Evolutionary conservation across 2,329 filamentous ascomycete species (phyloP), one percentile per base, ranked within the genome.

Genomic region (Aspergillus sp.): DNA sequence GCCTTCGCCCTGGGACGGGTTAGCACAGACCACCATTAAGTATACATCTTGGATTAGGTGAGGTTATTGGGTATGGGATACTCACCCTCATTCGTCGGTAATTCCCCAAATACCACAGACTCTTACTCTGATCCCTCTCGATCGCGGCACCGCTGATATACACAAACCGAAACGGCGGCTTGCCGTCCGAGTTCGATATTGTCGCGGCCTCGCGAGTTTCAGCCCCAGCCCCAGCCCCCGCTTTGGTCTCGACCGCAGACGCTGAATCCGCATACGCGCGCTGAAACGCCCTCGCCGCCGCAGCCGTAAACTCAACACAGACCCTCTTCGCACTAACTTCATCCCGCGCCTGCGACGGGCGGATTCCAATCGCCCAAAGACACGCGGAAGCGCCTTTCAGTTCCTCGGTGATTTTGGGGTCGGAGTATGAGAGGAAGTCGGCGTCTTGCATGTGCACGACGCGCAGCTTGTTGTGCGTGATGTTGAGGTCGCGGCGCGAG

Each of bases 351-450:
- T 54, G 31, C 3, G 60, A 59, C 2, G 60, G 60, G 8, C 34
- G 19, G 0, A 62, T 4, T 4, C 60, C 60, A 19, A 62, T 30
- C 1, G 60, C 31, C 80, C 80, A 83, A 28, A 83, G 79, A 67
- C 80, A 83, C 15, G 77, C 80, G 56, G 79, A 74, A 3, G 81
- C 79, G 51, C 75, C 78, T 64, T 76, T 72, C 5, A 83, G 70
- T 15, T 77, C 71, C 7, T 72, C 61, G 15, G 82, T 64, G 25
- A 83, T 69, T 9, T 38, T 15, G 11, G 80, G 73, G 1, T 77
- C 74, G 1, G 85, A 80, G 66, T 84, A 87, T 2, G 73, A 69
- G 7, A 79, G 76, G 71, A 88, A 88, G 69, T 88, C 83, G 9
- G 82, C 74, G 65, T 85, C 79, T 62, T 84, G 72, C 47, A 85